Evolutionary conservation across 169 alveolate genomes (phyloP), one percentile per base, ranked within the genome.

Genomic region (Haemoproteus tartakovskyi): DNA sequence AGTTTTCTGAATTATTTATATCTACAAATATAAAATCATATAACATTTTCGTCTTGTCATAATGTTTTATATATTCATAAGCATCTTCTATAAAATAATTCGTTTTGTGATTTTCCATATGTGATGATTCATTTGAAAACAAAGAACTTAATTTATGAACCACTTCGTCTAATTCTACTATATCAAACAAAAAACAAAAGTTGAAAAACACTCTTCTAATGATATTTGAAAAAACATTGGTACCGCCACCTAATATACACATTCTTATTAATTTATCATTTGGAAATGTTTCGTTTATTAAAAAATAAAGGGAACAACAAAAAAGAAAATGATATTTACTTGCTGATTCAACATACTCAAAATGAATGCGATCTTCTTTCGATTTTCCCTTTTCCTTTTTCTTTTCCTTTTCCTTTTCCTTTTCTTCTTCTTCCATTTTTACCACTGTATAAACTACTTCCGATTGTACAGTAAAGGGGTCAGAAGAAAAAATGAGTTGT

Each of bases 401-500:
- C n/a, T n/a, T n/a, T n/a, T n/a, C n/a, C n/a, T n/a, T 48, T 48
- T 48, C 12, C 27, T 21, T 50, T 50, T 21, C 27, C 27, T 21
- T 21, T 48, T 11, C 11, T 54, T 29, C 16, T n/a, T 27, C 41
- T 16, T 67, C 24, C 14, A 52, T 45, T 19, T 8, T 26, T 33
- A 18, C 46, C 14, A 1, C 29, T 14, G 84, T 74, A 29, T 74
- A 74, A 11, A 74, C 33, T 57, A 74, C 18, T 64, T 87, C 92
- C 6, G 90, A 84, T 29, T 87, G 92, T 3, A 87, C 89, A 5
- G 87, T 81, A 38, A 85, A 85, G 1, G 92, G 92, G 43, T 82
- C 85, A 54, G 78, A 84, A 0, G 92, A 79, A 48, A 87, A 87
- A n/a, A 87, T 83, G 89, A 87, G 79, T 78, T 87, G 92, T 36